Base-by-base conservation (phyloP, 768 basidiomycete species). In the Asterophora parasitica region DNA sequence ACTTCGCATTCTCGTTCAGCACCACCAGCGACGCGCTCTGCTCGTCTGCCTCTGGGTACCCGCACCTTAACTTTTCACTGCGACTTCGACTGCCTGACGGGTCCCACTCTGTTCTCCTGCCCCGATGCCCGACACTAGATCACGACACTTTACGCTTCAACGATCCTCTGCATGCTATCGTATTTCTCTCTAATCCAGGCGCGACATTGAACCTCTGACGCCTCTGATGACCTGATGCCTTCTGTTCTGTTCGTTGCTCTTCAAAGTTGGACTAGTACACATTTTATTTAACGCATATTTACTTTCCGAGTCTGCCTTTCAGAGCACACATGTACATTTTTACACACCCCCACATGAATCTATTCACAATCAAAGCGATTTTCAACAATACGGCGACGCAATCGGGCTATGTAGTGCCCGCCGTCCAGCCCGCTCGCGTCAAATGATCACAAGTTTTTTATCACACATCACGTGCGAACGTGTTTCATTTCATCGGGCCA, bases 381-480 rank as follows among this genome's bases (percentile, higher is more conserved):
- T n/a, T n/a, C n/a, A n/a, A n/a, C n/a, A n/a, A n/a, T n/a, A n/a
- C n/a, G n/a, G n/a, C n/a, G n/a, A n/a, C n/a, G n/a, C n/a, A n/a
- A n/a, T n/a, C n/a, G n/a, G n/a, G n/a, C n/a, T n/a, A n/a, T n/a
- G n/a, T n/a, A n/a, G n/a, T n/a, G n/a, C n/a, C n/a, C n/a, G n/a
- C n/a, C n/a, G n/a, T n/a, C n/a, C n/a, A n/a, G n/a, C n/a, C n/a
- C n/a, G n/a, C n/a, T n/a, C n/a, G n/a, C n/a, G n/a, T n/a, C 9
- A 3, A 31, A 30, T 23, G 10, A 35, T 48, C 51, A 41, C 46
- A 48, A 16, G 43, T 36, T 23, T 31, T 32, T 16, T n/a, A 45
- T 45, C 27, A 16, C 8, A 41, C 37, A 36, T 53, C 52, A 53
- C 52, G 45, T 53, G 52, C n/a, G 15, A 19, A 13, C 26, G 30